Evolutionary conservation across 169 alveolate genomes (phyloP).

Genomic region (Plasmodium knowlesi): DNA sequence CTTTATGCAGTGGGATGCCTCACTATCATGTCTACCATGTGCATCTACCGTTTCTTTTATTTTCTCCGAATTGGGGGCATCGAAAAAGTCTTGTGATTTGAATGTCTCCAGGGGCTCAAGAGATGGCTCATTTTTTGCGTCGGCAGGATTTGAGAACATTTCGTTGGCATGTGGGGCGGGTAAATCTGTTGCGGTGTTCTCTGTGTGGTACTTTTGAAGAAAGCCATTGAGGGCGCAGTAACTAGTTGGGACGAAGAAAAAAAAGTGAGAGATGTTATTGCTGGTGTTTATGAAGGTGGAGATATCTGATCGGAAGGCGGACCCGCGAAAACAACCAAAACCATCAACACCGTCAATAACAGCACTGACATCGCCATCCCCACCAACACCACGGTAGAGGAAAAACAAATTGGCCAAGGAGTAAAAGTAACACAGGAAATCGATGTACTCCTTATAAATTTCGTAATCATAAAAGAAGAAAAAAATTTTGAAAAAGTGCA

Average conservation of each 20-base stretch:
- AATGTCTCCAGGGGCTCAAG: neutral
- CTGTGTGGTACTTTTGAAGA: neutral
- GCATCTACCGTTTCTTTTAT: neutral
- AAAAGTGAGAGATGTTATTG: constrained; percentile 51
- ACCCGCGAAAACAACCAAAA: neutral
- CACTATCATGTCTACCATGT: neutral
- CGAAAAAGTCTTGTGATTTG: neutral
- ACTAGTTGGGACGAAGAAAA: constrained; percentile 49
- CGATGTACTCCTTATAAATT: constrained; percentile 38
- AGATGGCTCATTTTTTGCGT: neutral
- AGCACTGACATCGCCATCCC: too few species aligned
- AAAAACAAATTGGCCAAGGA: constrained; percentile 25
- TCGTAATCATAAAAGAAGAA: constrained; percentile 57
- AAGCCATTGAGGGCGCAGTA: constrained; percentile 22
- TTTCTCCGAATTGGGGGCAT: neutral
- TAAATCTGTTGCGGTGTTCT: neutral
- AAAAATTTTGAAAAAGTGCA: constrained; percentile 47
- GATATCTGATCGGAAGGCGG: constrained; percentile 20
- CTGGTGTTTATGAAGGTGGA: constrained; percentile 36
- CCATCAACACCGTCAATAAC: too few species aligned
- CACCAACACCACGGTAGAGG: neutral
- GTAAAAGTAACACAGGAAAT: constrained; percentile 8
- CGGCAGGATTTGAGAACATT: neutral
- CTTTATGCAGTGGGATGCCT: neutral
- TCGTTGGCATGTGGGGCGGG: neutral